phyloP scores from a whole-genome alignment of 2,329 filamentous ascomycete genomes.

The Botrytis elliptica region DNA sequence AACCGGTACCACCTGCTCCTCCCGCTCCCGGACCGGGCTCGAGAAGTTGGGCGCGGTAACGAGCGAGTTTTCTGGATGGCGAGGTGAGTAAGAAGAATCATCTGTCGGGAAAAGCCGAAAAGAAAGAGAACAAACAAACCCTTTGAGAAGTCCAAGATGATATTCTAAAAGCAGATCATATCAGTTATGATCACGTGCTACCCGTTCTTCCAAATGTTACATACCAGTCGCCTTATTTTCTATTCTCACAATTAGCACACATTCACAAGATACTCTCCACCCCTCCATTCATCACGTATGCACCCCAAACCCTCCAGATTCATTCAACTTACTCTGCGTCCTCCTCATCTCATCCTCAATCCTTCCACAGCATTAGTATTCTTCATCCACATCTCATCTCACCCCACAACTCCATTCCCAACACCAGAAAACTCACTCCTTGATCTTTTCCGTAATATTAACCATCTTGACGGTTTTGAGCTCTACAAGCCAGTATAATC shows the following conservation, averaged over 20 bases:
- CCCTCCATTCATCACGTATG: neutral
- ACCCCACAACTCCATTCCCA: neutral
- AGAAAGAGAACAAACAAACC: slow-evolving; percentile 65
- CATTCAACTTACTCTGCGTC: slow-evolving; percentile 78
- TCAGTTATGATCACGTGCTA: slow-evolving; percentile 39
- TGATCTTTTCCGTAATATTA: slow-evolving; percentile 99
- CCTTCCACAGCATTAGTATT: slow-evolving; percentile 50
- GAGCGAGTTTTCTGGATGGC: slow-evolving; percentile 78
- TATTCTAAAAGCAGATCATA: slow-evolving; percentile 64
- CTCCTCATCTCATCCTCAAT: slow-evolving; percentile 99
- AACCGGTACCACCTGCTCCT: slow-evolving; percentile 76
- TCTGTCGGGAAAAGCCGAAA: accelerated
- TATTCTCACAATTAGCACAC: slow-evolving; percentile 41
- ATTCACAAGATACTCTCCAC: neutral
- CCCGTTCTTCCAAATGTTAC: slow-evolving; percentile 37
- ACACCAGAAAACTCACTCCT: slow-evolving; percentile 67
- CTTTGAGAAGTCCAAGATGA: slow-evolving; percentile 95
- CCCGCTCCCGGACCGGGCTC: slow-evolving; percentile 82
- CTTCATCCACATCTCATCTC: slow-evolving; percentile 17
- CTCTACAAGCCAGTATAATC: neutral
- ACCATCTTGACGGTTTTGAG: slow-evolving; percentile 66
- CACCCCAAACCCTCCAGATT: neutral
- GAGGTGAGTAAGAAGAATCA: slow-evolving; percentile 9
- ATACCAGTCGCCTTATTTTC: slow-evolving; percentile 99
- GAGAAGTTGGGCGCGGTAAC: slow-evolving; percentile 88